Conservation (phyloP, 306 rosid species). For the Lupinus albus region DNA sequence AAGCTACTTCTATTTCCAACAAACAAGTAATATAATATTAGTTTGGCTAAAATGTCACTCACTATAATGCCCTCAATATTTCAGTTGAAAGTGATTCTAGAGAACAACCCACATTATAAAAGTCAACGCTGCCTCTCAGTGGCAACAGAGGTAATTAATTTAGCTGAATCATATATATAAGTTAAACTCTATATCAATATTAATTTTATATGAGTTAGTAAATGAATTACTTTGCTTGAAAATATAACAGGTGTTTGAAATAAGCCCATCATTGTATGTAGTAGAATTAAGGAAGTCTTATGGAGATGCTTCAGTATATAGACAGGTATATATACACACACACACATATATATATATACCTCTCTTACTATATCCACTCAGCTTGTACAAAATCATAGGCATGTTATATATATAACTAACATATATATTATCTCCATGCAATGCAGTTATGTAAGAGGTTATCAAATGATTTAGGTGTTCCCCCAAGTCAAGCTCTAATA, state of each 20-base stretch:
- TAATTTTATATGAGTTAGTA: no score
- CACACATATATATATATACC: no score
- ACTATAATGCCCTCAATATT: slow-evolving; percentile 30
- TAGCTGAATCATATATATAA: slow-evolving; percentile 8
- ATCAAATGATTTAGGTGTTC: slow-evolving; percentile 69
- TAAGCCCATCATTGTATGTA: slow-evolving; percentile 66
- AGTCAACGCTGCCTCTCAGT: slow-evolving; percentile 61
- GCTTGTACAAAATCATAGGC: not conserved
- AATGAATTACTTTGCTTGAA: not conserved
- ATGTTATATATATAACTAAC: no score
- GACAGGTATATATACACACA: slow-evolving; percentile 63
- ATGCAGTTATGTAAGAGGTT: slow-evolving; percentile 79
- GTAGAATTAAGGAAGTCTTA: slow-evolving; percentile 77
- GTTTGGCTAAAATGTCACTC: not conserved
- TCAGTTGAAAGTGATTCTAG: slow-evolving; percentile 76
- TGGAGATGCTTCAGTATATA: slow-evolving; percentile 80
- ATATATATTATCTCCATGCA: slow-evolving; percentile 17
- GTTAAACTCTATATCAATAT: no score
- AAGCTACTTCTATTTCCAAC: slow-evolving; percentile 5
- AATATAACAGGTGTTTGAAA: slow-evolving; percentile 72
- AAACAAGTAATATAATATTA: slow-evolving; percentile 22
- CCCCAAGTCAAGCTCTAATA: slow-evolving; percentile 47
- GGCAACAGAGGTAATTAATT: slow-evolving; percentile 67
- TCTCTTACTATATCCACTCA: not conserved
- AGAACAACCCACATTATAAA: slow-evolving; percentile 51